These are phyloP conservation scores for Aspergillus pseudoglaucus DNA, from an alignment of 2,329 filamentous ascomycete species.

Conservation along the genomic window DNA sequence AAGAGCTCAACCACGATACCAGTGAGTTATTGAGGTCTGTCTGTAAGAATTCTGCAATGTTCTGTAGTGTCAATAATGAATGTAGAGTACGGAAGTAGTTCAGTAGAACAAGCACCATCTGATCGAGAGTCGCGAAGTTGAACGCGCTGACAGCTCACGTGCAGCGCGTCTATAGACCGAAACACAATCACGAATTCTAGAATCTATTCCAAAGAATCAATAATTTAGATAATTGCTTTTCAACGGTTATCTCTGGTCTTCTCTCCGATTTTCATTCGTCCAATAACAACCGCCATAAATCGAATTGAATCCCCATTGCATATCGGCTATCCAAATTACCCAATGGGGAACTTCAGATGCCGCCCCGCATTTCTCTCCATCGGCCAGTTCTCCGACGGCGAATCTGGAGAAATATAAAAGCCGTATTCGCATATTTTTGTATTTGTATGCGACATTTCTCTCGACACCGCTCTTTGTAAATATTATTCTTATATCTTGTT, in stretches of 20 bases:
- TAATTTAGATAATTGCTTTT: too few species aligned
- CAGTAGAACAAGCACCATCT: too few species aligned
- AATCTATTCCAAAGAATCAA: too few species aligned
- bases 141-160: too few species aligned
- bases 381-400: not conserved
- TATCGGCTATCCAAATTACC: slow-evolving; percentile 5
- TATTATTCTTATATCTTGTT: not conserved
- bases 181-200: not conserved
- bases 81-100: too few species aligned
- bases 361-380: slow-evolving; percentile 3
- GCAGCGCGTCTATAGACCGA: not conserved
- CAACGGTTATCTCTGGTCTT: not conserved
- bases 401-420: not conserved
- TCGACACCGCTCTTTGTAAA: not conserved
- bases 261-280: not conserved
- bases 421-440: not conserved
- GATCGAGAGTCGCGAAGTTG: too few species aligned
- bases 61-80: too few species aligned
- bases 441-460: not conserved
- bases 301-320: not conserved
- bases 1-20: too few species aligned
- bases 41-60: too few species aligned
- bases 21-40: too few species aligned
- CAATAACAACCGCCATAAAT: not conserved
- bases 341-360: slow-evolving; percentile 10